Evolutionary conservation across 495 filamentous ascomycete species (phyloP).

Genomic region (Podospora bellae-mahoneyi): DNA sequence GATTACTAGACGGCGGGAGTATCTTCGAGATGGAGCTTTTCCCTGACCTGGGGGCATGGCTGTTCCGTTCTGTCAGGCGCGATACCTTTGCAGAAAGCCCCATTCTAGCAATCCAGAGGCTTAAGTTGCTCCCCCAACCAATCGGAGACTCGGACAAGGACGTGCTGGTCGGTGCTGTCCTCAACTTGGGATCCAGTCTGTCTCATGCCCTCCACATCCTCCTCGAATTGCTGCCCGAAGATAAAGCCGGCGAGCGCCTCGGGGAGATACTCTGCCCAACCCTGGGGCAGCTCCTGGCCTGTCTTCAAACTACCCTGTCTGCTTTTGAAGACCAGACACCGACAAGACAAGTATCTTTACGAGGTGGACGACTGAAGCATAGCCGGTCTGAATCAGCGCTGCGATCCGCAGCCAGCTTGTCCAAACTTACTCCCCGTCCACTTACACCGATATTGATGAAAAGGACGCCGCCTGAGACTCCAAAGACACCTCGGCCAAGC

Average conservation of each 20-base stretch:
- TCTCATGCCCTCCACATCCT: slow-evolving; percentile 30
- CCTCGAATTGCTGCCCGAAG: slow-evolving; percentile 28
- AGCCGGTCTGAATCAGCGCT: slow-evolving; percentile 7
- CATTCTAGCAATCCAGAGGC: slow-evolving; percentile 26
- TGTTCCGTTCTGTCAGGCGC: slow-evolving; percentile 27
- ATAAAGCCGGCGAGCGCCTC: slow-evolving; percentile 29
- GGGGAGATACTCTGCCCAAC: slow-evolving; percentile 32
- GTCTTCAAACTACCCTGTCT: slow-evolving; percentile 21
- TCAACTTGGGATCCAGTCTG: slow-evolving; percentile 29
- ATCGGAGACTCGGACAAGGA: slow-evolving; percentile 30
- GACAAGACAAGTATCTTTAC: neutral
- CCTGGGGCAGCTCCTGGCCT: slow-evolving; percentile 26
- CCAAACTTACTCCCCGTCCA: neutral
- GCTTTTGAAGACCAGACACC: slow-evolving; percentile 14
- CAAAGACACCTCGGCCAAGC: neutral
- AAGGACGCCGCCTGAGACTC: slow-evolving; percentile 2
- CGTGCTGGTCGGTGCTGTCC: slow-evolving; percentile 29
- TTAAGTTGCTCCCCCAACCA: slow-evolving; percentile 23
- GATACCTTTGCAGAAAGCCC: slow-evolving; percentile 25
- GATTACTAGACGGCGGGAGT: neutral
- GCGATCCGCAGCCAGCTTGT: neutral
- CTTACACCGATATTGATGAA: slow-evolving; percentile 8
- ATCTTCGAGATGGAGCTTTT: slow-evolving; percentile 24
- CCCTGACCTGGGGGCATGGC: slow-evolving; percentile 28
- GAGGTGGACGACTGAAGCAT: slow-evolving; percentile 4